A percentile compares a stretch with the other conserved stretches of the same genome.
These are phyloP conservation scores for Penicillium malachiteum DNA, from an alignment of 495 filamentous ascomycete species.

Conservation along the genomic window DNA sequence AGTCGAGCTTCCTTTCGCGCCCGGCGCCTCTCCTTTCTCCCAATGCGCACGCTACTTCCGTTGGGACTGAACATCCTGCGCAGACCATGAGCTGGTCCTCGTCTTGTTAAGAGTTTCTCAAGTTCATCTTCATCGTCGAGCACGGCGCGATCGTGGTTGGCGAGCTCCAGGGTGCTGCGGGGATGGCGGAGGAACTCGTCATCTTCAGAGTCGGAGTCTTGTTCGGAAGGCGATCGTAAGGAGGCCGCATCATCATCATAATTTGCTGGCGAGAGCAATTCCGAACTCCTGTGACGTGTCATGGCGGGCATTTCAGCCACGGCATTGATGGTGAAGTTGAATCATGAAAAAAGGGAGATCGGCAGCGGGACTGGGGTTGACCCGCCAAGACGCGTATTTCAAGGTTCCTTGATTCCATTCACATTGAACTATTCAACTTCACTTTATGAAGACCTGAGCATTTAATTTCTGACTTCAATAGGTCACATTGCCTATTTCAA, in stretches of 20 bases:
- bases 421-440: too few relatives aligned
- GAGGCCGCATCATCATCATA: conserved; percentile 70
- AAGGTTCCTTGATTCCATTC: background rate
- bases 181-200: conserved; percentile 63
- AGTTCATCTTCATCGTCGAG: conserved; percentile 86
- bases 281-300: conserved; percentile 25
- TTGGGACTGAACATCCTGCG: conserved; percentile 47
- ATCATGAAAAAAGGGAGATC: conserved; percentile 6
- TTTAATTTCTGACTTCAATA: too few relatives aligned
- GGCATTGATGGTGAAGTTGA: conserved; percentile 3
- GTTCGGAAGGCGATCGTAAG: conserved; percentile 64
- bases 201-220: conserved; percentile 75
- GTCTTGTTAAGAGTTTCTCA: conserved; percentile 66
- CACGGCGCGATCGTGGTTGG: conserved; percentile 70
- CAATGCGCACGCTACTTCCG: conserved; percentile 48
- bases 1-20: conserved; percentile 42
- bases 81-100: conserved; percentile 50
- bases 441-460: background rate
- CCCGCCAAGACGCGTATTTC: conserved; percentile 4
- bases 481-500: too few relatives aligned
- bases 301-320: conserved; percentile 24
- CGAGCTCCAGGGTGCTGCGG: conserved; percentile 68
- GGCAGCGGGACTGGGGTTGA: conserved; percentile 6
- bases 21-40: conserved; percentile 53
- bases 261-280: conserved; percentile 59